Conservation (phyloP, 352 stramenopile genomes). For the Phytophthora tentaculata region DNA sequence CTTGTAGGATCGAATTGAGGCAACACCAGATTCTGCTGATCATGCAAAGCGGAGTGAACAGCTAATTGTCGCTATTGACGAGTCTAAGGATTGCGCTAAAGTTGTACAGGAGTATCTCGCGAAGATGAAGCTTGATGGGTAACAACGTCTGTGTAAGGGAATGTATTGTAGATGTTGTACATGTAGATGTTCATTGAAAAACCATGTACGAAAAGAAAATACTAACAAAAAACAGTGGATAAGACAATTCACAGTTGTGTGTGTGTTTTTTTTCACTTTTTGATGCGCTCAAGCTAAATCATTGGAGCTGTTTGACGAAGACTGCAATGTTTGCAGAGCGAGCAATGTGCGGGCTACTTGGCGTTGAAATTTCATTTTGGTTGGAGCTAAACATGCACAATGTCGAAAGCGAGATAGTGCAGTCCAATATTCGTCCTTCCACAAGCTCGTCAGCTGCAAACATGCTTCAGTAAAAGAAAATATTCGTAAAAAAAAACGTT, state of each 20-base stretch:
- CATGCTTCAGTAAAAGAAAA: background rate
- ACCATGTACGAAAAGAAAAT: slow-evolving; percentile 28
- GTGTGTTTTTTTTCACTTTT: too few species aligned
- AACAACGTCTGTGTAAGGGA: background rate
- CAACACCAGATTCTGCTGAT: slow-evolving; percentile 6
- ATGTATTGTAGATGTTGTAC: slow-evolving; percentile 18
- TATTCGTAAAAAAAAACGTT: too few species aligned
- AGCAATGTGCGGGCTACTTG: slow-evolving; percentile 52
- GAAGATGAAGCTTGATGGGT: slow-evolving; percentile 14
- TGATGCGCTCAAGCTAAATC: background rate
- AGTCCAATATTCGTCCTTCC: slow-evolving; percentile 44
- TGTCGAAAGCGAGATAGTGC: slow-evolving; percentile 57
- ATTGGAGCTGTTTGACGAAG: slow-evolving; percentile 33
- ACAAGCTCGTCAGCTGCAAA: slow-evolving; percentile 47
- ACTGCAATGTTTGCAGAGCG: slow-evolving; percentile 41
- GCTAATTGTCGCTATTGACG: slow-evolving; percentile 37
- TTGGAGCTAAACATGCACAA: slow-evolving; percentile 46
- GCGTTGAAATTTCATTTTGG: slow-evolving; percentile 55
- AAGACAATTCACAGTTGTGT: slow-evolving; percentile 13
- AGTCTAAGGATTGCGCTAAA: slow-evolving; percentile 25
- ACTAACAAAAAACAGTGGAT: slow-evolving; percentile 31
- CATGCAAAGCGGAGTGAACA: slow-evolving; percentile 12
- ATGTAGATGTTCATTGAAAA: slow-evolving; percentile 25
- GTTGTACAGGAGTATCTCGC: slow-evolving; percentile 34
- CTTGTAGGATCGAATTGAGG: slow-evolving; percentile 11